These are phyloP conservation scores for Odontarrhena argentea DNA, from an alignment of 345 rosid species.

Conservation along the genomic window DNA sequence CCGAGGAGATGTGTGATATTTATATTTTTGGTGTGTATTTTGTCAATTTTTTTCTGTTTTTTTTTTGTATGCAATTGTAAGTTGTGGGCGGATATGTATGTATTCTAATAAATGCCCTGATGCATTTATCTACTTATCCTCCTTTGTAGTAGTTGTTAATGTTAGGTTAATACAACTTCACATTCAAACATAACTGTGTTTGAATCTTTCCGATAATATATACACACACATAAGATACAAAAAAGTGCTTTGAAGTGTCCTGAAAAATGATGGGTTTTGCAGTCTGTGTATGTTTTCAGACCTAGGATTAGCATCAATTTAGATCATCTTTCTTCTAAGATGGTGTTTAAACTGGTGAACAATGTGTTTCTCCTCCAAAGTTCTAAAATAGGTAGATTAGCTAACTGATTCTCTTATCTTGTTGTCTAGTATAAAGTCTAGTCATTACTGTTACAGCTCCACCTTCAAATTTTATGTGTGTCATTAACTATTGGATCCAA, in stretches of 20 bases:
- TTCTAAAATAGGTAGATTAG: conserved; percentile 1
- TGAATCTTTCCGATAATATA: background rate
- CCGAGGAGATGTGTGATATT: conserved; percentile 11
- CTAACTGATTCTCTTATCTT: background rate
- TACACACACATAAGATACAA: conserved; percentile 7
- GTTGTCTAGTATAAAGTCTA: conserved; percentile 20
- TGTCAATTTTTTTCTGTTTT: conserved; percentile 1
- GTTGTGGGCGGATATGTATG: conserved; percentile 35
- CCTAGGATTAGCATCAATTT: background rate
- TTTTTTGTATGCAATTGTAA: conserved; percentile 27
- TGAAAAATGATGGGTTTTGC: conserved; percentile 4
- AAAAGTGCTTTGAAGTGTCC: background rate
- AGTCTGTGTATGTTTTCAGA: conserved; percentile 23
- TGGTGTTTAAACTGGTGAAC: conserved; percentile 8
- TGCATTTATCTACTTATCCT: conserved; percentile 38
- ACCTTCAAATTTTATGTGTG: background rate
- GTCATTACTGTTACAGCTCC: conserved; percentile 7
- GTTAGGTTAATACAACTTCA: conserved; percentile 29
- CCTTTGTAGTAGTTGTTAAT: conserved; percentile 28
- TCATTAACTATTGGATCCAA: conserved; percentile 11
- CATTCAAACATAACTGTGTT: conserved; percentile 1
- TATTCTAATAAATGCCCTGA: conserved; percentile 34
- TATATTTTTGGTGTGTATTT: conserved; percentile 34
- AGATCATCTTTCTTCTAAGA: background rate
- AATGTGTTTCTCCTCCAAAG: conserved; percentile 7